phyloP scores from a whole-genome alignment of 805 yeast species.

The Cyberlindnera suaveolens region DNA sequence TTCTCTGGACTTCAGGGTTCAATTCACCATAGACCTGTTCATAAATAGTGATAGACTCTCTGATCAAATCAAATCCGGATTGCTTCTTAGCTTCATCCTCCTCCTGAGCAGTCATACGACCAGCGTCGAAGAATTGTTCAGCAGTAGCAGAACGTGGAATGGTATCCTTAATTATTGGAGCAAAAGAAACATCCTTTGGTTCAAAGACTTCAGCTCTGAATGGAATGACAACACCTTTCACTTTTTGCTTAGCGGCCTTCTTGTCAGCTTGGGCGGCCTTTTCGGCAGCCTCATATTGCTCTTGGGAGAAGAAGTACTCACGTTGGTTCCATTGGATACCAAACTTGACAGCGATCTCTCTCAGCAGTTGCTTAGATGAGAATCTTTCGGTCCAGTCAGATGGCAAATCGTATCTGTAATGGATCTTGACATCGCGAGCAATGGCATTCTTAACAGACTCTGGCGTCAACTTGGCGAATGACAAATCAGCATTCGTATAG shows the following conservation, averaged over 20 bases:
- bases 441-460: constrained; percentile 39
- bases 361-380: constrained; percentile 41
- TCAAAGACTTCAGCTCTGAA: constrained; percentile 37
- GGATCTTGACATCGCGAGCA: constrained; percentile 43
- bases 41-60: constrained; percentile 63
- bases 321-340: constrained; percentile 79
- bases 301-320: constrained; percentile 34
- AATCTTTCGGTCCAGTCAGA: constrained; percentile 39
- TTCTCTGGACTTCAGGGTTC: constrained; percentile 72
- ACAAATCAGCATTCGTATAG: constrained; percentile 34
- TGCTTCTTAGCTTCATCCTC: constrained; percentile 34
- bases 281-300: constrained; percentile 9
- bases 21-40: constrained; percentile 82
- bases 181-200: constrained; percentile 61
- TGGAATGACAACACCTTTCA: constrained; percentile 1
- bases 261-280: constrained; percentile 17
- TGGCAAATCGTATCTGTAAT: constrained; percentile 60
- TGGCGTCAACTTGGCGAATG: constrained; percentile 42
- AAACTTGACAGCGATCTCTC: constrained; percentile 67
- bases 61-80: constrained; percentile 55
- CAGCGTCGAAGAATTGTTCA: constrained; percentile 71
- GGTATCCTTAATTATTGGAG: constrained; percentile 73
- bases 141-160: constrained; percentile 59
- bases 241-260: constrained; percentile 30
- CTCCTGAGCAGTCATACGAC: constrained; percentile 26